Conservation (phyloP, 2,329 filamentous ascomycete species). For the Fusarium begoniae region DNA sequence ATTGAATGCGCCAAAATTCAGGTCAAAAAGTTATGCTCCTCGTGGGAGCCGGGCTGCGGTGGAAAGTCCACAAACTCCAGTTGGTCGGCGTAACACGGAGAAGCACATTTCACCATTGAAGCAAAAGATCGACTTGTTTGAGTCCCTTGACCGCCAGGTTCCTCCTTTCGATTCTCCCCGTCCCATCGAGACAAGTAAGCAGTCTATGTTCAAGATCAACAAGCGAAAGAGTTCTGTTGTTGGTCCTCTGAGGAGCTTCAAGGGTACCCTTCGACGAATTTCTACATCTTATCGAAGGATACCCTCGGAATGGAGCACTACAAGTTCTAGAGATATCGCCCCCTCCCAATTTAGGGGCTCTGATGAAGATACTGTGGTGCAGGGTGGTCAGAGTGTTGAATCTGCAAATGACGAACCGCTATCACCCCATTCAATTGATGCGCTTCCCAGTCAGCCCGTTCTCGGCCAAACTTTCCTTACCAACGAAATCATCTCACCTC, state of each 20-base stretch:
- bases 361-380: background rate
- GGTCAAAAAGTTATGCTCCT: constrained; percentile 4
- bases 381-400: background rate
- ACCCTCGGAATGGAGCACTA: constrained; percentile 33
- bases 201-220: background rate
- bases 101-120: constrained; percentile 34
- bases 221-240: background rate
- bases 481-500: constrained; percentile 21
- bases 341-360: background rate
- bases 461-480: constrained; percentile 9
- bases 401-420: background rate
- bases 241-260: constrained; percentile 8
- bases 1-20: background rate
- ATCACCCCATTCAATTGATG: constrained; percentile 13
- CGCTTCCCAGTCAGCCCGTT: constrained; percentile 2
- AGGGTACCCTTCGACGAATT: constrained; percentile 24
- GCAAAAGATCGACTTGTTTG: constrained; percentile 46
- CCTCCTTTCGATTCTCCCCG: background rate
- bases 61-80: background rate
- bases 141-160: constrained; percentile 35
- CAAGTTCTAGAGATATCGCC: constrained; percentile 1
- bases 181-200: background rate
- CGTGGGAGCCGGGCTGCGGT: background rate
- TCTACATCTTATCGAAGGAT: constrained; percentile 32
- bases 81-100: background rate